Evolutionary conservation across 805 yeast species (phyloP), one percentile per base, ranked within the genome.

Genomic region (Peterozyma toletana): DNA sequence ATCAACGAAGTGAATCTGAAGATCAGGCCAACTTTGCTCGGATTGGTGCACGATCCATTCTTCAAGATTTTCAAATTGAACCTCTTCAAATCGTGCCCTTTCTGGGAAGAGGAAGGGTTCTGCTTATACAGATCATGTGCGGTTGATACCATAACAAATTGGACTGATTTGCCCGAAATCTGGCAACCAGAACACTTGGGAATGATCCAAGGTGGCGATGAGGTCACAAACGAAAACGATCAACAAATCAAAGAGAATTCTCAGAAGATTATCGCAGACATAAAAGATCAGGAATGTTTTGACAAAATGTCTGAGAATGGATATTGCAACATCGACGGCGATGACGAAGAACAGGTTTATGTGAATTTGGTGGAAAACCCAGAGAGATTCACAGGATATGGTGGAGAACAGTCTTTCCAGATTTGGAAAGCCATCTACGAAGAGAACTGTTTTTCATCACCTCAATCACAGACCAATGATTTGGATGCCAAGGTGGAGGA

Each of bases 311-410:
- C 68, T 40, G 80, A 77, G 51, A 63, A 74, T 45, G 86, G 83
- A 54, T 86, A 83, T 65, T 80, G 86, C 56, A 86, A 81, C 57
- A 64, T 81, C 34, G 86, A 80, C 53, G 76, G 60, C 41, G 72
- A 75, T 38, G 77, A 74, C 51, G 78, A 78, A 53, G 75, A 80
- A 48, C 80, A 89, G 43, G 96, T 88, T 1, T 83, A 83, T 54
- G 96, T 93, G 29, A 88, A 90, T 55, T 72, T 93, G 45, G 70
- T 83, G 16, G 86, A 85, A 43, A 95, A 95, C 57, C 96, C 96
- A 1, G 99, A 93, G 63, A 72, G 98, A 55, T 93, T 86, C 66
- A 95, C 99, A 0, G 99, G 99, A 0, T 93, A 93, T 57, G 85
- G 89, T 30, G 99, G 99, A 30, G 79, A 82, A 41, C 96, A 93